Percentiles rank a stretch among this genome's conserved stretches.
phyloP scores from a whole-genome alignment of 2,329 filamentous ascomycete genomes.

The Colletotrichum aenigma region DNA sequence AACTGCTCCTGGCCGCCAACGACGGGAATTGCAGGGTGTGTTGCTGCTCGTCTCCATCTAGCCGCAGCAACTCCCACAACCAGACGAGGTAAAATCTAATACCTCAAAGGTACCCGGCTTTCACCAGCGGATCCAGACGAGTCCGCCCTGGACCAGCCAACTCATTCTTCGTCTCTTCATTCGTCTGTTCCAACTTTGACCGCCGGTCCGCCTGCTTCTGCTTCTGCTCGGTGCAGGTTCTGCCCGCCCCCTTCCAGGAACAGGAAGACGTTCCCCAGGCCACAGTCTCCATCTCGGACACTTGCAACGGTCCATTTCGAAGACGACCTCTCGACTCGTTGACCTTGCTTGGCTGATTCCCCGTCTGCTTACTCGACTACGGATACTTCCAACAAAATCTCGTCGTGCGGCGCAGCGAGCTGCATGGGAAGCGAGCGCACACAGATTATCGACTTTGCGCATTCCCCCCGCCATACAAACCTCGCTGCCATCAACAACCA shows the following conservation, averaged over 20 bases:
- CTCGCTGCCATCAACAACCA: not conserved
- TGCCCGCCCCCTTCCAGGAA: not conserved
- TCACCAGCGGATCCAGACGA: not conserved
- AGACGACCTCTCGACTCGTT: not conserved
- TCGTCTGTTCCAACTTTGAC: not conserved
- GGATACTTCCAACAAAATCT: not conserved
- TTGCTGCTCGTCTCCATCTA: not conserved
- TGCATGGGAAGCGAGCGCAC: conserved; percentile 11
- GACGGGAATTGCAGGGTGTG: not conserved
- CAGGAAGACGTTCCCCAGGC: not conserved
- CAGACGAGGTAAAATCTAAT: not conserved
- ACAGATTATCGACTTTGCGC: not conserved
- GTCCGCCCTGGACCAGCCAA: not conserved
- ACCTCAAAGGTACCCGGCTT: not conserved
- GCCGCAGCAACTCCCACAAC: not conserved
- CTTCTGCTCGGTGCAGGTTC: not conserved
- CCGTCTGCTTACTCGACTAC: not conserved
- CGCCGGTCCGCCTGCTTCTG: not conserved
- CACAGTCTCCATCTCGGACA: not conserved
- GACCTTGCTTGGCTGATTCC: not conserved
- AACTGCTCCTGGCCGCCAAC: not conserved
- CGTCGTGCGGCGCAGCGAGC: not conserved
- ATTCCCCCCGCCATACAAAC: not conserved
- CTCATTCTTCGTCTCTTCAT: not conserved
- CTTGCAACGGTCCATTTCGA: not conserved